These are phyloP conservation scores for Larix kaempferi DNA, from an alignment of 75 land plant species.

Conservation along the genomic window DNA sequence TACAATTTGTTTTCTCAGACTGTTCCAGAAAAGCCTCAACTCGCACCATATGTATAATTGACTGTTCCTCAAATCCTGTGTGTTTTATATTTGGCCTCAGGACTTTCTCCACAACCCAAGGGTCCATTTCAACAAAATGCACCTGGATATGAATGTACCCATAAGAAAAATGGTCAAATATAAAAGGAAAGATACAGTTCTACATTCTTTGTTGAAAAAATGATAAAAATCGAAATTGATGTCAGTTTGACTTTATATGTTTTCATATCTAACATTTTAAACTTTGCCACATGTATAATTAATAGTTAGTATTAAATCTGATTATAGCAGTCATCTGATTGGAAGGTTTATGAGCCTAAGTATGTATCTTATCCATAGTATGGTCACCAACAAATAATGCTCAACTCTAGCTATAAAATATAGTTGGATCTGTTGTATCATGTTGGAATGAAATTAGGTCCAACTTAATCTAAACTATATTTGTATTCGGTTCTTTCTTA, in stretches of 20 bases:
- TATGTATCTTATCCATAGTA: too few relatives aligned
- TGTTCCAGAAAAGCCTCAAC: slow-evolving; percentile 77
- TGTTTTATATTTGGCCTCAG: slow-evolving; percentile 75
- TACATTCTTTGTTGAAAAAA: background rate
- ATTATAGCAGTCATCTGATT: too few relatives aligned
- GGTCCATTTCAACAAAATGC: slow-evolving; percentile 99
- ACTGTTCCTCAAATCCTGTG: slow-evolving; percentile 70
- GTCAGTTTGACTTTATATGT: background rate
- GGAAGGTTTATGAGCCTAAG: too few relatives aligned
- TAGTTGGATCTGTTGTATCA: too few relatives aligned
- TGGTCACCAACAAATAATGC: too few relatives aligned
- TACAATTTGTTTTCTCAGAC: slow-evolving; percentile 38
- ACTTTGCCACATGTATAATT: background rate
- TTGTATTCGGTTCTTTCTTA: too few relatives aligned
- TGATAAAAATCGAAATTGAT: background rate
- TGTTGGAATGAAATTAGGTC: too few relatives aligned
- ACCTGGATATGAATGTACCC: slow-evolving; percentile 36
- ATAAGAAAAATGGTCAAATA: background rate
- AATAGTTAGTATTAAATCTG: too few relatives aligned
- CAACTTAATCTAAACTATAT: too few relatives aligned
- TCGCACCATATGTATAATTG: slow-evolving; percentile 62
- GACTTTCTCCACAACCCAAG: slow-evolving; percentile 92
- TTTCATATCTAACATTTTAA: background rate
- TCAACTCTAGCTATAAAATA: too few relatives aligned
- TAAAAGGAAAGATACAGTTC: background rate